Percentiles rank a stretch among this genome's conserved stretches.
Conservation (phyloP, 148 eudicot species). For the Amaranthus palmeri region DNA sequence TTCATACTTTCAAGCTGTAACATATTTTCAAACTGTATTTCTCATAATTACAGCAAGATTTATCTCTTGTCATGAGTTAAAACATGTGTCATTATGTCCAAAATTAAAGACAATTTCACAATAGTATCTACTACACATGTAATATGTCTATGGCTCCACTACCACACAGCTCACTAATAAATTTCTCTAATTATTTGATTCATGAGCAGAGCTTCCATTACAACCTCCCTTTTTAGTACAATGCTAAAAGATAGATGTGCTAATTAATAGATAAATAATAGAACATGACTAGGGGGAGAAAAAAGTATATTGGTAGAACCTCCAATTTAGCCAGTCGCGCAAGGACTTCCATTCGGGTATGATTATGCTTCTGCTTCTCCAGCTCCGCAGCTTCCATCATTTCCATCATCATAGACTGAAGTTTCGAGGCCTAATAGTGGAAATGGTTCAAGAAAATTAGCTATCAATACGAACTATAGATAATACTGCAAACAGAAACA, state of each 20-base stretch:
- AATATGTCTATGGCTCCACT: too few species aligned
- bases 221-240: neutral
- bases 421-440: conserved; percentile 64
- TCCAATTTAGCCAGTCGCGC: conserved; percentile 75
- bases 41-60: neutral
- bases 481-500: neutral
- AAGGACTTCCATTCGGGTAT: conserved; percentile 89
- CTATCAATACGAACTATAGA: neutral
- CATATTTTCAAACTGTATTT: neutral
- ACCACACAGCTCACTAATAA: too few species aligned
- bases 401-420: conserved; percentile 85
- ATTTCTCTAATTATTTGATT: neutral
- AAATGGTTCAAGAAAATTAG: conserved; percentile 6
- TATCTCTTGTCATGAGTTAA: neutral
- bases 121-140: too few species aligned
- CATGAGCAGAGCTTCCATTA: neutral
- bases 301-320: conserved; percentile 37
- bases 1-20: too few species aligned
- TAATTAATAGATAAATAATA: neutral
- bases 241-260: neutral
- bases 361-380: conserved; percentile 95
- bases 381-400: conserved; percentile 90
- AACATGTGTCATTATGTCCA: too few species aligned
- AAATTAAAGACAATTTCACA: too few species aligned
- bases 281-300: neutral